Evolutionary conservation across 2,329 filamentous ascomycete species (phyloP), one percentile per base, ranked within the genome.

Genomic region (Fusarium napiforme): DNA sequence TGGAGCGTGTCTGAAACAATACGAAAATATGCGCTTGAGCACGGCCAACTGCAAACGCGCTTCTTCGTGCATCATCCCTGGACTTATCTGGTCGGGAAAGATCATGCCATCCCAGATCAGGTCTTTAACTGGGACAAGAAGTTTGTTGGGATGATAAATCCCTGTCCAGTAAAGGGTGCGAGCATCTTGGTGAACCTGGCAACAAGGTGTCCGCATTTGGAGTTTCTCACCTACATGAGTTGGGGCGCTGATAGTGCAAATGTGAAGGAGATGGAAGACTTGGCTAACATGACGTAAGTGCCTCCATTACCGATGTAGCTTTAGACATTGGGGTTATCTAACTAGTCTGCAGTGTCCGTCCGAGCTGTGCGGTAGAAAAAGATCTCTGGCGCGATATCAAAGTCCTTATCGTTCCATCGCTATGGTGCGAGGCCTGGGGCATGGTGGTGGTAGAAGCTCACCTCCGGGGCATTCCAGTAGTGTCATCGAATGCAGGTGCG

Each of bases 381-480:
- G 53, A 60, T 9, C 53, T 63, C n/a, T 63, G 60, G 60, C 28
- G 42, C 4, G 60, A 47, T 19, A 39, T 47, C 6, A 63, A 60
- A 34, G 39, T 60, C 1, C 53, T 63, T 7, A 7, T 63, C 10
- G 42, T 60, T 19, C 60, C 60, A 0, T 63, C 60, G 9, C 60
- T 63, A 1, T 63, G 60, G 60, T 60, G n/a, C 11, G 60, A 63
- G 42, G 60, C 60, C 0, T 63, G 60, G 60, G 53, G 53, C 6
- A 63, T 60, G 60, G 60, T 63, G n/a, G 53, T 47, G 30, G 42
- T 63, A 7, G 60, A 63, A 26, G 53, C 60, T 18, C 60, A 63
- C n/a, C 42, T 63, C 7, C 53, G 60, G 18, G 60, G 42, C n/a
- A 63, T 60, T 1, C 53, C 60, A 8, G 60, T 63, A 2, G 42